Percentiles rank a stretch among this genome's conserved stretches.
These are phyloP conservation scores for Forsythia viridissima DNA, from an alignment of 257 asterid species.

Conservation along the genomic window DNA sequence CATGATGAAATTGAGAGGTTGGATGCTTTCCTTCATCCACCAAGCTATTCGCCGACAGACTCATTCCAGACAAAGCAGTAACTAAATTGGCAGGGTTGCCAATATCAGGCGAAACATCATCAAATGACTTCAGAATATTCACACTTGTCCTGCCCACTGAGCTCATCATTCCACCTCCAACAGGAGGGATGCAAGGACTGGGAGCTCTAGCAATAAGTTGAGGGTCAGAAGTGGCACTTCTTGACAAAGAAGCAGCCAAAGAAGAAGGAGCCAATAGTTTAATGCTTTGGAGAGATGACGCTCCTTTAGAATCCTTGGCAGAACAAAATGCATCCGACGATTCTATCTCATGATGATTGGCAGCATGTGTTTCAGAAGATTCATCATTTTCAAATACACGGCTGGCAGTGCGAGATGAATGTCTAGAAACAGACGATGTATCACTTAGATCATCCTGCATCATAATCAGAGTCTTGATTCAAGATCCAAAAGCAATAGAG, in stretches of 20 bases:
- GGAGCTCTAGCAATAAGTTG: conserved; percentile 54
- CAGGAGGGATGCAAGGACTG: conserved; percentile 57
- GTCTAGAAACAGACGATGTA: conserved; percentile 39
- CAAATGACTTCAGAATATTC: conserved; percentile 29
- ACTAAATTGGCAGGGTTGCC: conserved; percentile 51
- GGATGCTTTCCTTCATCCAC: conserved; percentile 46
- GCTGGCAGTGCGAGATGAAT: conserved; percentile 46
- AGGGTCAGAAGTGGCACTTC: conserved; percentile 63
- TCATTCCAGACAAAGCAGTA: conserved; percentile 65
- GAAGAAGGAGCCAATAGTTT: conserved; percentile 44
- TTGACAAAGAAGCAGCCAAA: conserved; percentile 56
- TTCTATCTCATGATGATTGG: conserved; percentile 38
- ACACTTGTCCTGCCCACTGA: conserved; percentile 41
- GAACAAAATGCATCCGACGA: conserved; percentile 40
- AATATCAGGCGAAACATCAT: conserved; percentile 36
- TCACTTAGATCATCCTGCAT: conserved; percentile 56
- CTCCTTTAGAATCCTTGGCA: conserved; percentile 37
- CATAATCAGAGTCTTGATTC: conserved; percentile 9
- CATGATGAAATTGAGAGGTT: conserved; percentile 37
- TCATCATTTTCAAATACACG: conserved; percentile 43
- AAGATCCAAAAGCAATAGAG: conserved; percentile 15
- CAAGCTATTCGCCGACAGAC: conserved; percentile 47
- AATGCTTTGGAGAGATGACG: conserved; percentile 37
- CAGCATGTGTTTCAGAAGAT: conserved; percentile 43
- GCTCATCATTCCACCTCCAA: conserved; percentile 45